Conservation (phyloP, 495 filamentous ascomycete species). For the Neurospora intermedia region DNA sequence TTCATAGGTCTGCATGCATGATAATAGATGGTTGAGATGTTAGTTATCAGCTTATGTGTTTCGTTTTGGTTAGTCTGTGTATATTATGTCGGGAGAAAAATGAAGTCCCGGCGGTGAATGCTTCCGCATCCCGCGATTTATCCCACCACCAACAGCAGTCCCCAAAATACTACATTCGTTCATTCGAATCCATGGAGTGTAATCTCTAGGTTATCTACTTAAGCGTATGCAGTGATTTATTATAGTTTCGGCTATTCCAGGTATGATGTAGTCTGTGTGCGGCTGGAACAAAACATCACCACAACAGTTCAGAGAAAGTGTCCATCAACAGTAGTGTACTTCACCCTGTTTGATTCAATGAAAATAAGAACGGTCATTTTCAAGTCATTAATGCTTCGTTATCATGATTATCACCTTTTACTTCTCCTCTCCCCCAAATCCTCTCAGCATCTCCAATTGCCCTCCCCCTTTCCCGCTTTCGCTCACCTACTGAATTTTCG, state of each 20-base stretch:
- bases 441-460: background rate
- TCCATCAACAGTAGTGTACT: background rate
- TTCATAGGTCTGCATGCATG: background rate
- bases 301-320: background rate
- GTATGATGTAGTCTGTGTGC: background rate
- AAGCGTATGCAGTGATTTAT: background rate
- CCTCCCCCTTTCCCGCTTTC: background rate
- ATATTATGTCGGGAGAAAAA: background rate
- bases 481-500: conserved; percentile 49
- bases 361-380: background rate
- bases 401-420: background rate
- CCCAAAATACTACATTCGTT: background rate
- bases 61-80: background rate
- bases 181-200: background rate
- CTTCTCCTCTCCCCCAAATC: background rate
- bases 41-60: background rate
- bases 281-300: background rate
- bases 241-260: background rate
- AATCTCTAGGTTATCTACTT: background rate
- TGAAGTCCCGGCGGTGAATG: background rate
- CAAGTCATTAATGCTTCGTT: background rate
- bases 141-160: background rate
- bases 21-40: background rate
- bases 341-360: background rate
- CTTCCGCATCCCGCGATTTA: background rate